Conservation (phyloP, 768 basidiomycete genomes). For the Rhodotorula graminis region DNA sequence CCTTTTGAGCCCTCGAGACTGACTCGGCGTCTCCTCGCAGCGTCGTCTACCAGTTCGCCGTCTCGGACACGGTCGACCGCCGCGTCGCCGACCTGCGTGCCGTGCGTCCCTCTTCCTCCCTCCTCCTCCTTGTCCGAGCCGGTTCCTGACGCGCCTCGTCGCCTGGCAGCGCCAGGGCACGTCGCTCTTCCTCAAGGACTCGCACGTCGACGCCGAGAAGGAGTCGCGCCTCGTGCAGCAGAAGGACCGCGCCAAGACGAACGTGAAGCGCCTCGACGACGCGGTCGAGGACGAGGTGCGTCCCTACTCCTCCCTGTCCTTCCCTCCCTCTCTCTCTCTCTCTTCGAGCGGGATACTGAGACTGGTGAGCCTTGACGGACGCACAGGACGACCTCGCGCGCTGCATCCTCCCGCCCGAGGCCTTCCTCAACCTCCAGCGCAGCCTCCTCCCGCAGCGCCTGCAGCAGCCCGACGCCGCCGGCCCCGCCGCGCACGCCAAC, state of each 20-base stretch:
- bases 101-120: background rate
- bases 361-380: background rate
- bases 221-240: slow-evolving; percentile 2
- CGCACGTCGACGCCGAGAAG: background rate
- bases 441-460: slow-evolving; percentile 6
- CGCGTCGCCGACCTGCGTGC: slow-evolving; percentile 36
- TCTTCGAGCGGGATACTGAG: no score
- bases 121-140: no score
- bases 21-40: slow-evolving; percentile 5
- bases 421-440: slow-evolving; percentile 13
- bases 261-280: slow-evolving; percentile 6
- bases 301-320: no score
- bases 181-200: slow-evolving; percentile 15
- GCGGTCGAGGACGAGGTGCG: slow-evolving; percentile 28
- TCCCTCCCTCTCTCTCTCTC: no score
- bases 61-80: slow-evolving; percentile 36
- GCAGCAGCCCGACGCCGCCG: background rate
- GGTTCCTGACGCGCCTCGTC: rapidly evolving
- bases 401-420: slow-evolving; percentile 14
- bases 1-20: background rate
- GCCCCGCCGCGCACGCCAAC: no score
- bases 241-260: background rate
- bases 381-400: slow-evolving; percentile 31
- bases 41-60: slow-evolving; percentile 38
- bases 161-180: slow-evolving; percentile 5